Base-by-base conservation (phyloP, 106 monocot genomes). In the Triglochin maritima region DNA sequence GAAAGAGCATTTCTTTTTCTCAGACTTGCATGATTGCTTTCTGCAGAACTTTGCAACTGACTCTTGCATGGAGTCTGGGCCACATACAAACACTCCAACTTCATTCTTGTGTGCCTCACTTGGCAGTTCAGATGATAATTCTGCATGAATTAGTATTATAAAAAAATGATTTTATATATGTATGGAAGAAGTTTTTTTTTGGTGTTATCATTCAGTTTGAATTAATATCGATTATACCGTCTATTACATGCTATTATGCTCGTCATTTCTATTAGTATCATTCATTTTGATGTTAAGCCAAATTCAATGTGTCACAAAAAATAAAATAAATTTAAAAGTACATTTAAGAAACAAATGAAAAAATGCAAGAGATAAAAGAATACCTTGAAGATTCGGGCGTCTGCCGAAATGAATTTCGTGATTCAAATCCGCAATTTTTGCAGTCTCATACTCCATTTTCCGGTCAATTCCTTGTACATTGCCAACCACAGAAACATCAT, bases 81-180 rank as follows among this genome's bases (percentile, higher is more conserved):
- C 93, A 50, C 86, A 93, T 4, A 86, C 93, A 64, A 89, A 86
- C 5, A 93, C 80, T 17, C 89, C 93, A 1, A 82, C 71, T 7
- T 73, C 59, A 9, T 58, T 54, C 51, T 70, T 76, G 67, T 57
- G 78, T 11, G n/a, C 49, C 50, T 74, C 66, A 7, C 3, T 66
- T 7, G 71, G 9, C 1, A 77, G 64, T 41, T 84, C 79, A 4
- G 77, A 60, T 51, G 86, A 76, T 47, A 81, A 49, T 46, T 84
- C 93, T 93, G 89, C 56, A 76, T 29, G 29, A 62, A 59, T 14
- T 29, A n/a, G 3, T 8, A 41, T 6, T 13, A 29, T n/a, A n/a
- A n/a, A 41, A 47, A 7, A 14, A 53, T 41, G 0, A 52, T 17
- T 12, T 5, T n/a, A 13, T 59, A 15, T 16, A 5, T 13, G 58